Conservation (phyloP, 495 filamentous ascomycete genomes). For the Cercophora samala region DNA sequence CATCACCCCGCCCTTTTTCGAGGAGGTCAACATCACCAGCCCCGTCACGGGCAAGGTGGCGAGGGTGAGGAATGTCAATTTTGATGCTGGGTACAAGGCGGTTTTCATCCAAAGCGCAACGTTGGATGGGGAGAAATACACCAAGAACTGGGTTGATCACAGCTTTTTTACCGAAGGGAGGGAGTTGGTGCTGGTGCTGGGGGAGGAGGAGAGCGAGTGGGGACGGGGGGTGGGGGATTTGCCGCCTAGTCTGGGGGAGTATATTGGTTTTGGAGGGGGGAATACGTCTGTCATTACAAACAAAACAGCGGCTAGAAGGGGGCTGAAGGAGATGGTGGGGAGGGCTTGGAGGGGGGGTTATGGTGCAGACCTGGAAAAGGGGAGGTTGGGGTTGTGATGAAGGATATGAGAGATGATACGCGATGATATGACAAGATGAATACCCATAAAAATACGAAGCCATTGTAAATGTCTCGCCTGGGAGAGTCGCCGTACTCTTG, state of each 20-base stretch:
- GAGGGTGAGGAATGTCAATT: slow-evolving; percentile 56
- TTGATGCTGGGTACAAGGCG: slow-evolving; percentile 58
- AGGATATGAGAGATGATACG: background rate
- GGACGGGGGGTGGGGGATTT: slow-evolving; percentile 61
- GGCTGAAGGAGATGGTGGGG: background rate
- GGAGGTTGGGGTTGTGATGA: background rate
- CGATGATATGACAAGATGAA: background rate
- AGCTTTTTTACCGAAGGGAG: slow-evolving; percentile 70
- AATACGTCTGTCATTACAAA: background rate
- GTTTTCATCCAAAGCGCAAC: slow-evolving; percentile 70
- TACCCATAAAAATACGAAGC: too few species aligned
- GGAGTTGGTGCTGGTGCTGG: slow-evolving; percentile 64
- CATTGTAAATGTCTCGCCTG: too few species aligned
- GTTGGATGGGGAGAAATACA: slow-evolving; percentile 62
- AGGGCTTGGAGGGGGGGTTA: background rate
- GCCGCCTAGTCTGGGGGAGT: slow-evolving; percentile 53
- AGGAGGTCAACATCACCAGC: slow-evolving; percentile 58
- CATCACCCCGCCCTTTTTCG: slow-evolving; percentile 65
- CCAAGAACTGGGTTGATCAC: slow-evolving; percentile 69
- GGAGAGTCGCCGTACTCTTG: too few species aligned
- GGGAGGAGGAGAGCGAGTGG: slow-evolving; percentile 65
- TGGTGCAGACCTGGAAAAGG: too few species aligned
- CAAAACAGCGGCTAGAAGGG: background rate
- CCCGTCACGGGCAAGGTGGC: slow-evolving; percentile 61
- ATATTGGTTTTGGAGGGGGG: slow-evolving; percentile 31